Conservation (phyloP, 2,329 filamentous ascomycete species). For the Coniochaeta sp. region DNA sequence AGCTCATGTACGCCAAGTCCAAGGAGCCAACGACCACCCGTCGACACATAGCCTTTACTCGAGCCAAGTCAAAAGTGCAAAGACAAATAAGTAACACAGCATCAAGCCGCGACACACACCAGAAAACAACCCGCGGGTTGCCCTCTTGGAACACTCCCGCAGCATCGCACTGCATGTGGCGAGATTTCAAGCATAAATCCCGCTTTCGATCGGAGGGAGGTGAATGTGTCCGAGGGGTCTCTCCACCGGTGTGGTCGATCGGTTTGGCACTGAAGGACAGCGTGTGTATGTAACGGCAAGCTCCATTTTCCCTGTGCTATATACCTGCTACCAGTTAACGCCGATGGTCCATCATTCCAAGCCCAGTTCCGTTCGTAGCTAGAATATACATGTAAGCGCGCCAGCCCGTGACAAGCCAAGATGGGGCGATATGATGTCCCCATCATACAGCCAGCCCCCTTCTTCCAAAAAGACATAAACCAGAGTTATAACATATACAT, state of each 20-base stretch:
- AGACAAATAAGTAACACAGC: not conserved
- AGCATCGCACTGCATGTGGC: not conserved
- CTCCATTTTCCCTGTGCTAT: not conserved
- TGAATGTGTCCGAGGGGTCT: too few species aligned
- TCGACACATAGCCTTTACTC: too few species aligned
- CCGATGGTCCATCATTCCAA: not conserved
- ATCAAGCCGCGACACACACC: not conserved
- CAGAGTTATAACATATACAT: not conserved
- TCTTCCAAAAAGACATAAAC: too few species aligned
- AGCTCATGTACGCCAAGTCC: not conserved
- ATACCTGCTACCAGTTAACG: not conserved
- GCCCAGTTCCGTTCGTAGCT: not conserved
- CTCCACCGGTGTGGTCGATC: too few species aligned
- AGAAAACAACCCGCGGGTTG: not conserved
- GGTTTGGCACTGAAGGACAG: too few species aligned
- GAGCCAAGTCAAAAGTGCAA: too few species aligned
- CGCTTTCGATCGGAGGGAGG: too few species aligned
- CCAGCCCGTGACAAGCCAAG: not conserved
- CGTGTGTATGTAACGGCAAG: not conserved
- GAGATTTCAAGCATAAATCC: not conserved
- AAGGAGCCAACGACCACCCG: too few species aligned
- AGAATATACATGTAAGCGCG: not conserved
- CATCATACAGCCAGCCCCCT: too few species aligned
- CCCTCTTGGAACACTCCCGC: not conserved
- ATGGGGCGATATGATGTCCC: too few species aligned